Conservation (phyloP, 139 green algal species). For the Volvox africanus region DNA sequence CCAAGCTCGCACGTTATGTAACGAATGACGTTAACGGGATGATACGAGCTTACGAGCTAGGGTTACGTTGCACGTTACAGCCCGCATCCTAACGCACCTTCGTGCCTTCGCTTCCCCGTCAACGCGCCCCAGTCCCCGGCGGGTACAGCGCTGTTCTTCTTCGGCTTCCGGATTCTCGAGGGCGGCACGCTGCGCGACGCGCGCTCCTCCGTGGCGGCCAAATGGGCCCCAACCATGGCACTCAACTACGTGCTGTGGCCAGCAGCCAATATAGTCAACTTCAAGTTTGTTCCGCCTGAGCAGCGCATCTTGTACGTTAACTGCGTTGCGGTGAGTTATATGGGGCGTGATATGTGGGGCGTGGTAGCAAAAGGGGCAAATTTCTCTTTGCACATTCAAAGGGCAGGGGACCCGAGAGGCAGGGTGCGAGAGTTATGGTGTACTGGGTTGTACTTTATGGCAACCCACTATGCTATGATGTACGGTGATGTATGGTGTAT, state of each 20-base stretch:
- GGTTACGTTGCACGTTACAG: too few relatives aligned
- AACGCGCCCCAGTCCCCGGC: constrained; percentile 42
- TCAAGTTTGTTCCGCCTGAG: constrained; percentile 75
- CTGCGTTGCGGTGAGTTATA: constrained; percentile 65
- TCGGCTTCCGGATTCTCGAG: constrained; percentile 51
- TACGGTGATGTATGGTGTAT: too few relatives aligned
- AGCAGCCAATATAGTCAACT: constrained; percentile 86
- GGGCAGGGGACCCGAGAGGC: too few relatives aligned
- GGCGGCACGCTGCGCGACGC: constrained; percentile 1
- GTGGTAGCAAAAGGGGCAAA: background rate
- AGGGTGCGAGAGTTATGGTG: too few relatives aligned
- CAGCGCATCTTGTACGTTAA: constrained; percentile 92
- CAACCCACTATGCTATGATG: too few relatives aligned
- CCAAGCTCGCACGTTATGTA: too few relatives aligned
- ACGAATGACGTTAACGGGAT: too few relatives aligned
- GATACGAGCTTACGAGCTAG: too few relatives aligned
- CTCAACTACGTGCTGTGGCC: constrained; percentile 80
- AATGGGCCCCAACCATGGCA: constrained; percentile 58
- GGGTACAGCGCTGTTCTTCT: constrained; percentile 69
- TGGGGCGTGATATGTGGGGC: background rate
- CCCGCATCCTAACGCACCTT: too few relatives aligned
- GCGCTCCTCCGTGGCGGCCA: background rate
- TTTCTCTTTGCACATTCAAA: too few relatives aligned
- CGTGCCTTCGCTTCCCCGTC: too few relatives aligned
- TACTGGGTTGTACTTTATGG: too few relatives aligned